Percentiles rank a stretch among this genome's conserved stretches.
Conservation (phyloP, 2,329 filamentous ascomycete genomes). For the Botrytis sinoallii region DNA sequence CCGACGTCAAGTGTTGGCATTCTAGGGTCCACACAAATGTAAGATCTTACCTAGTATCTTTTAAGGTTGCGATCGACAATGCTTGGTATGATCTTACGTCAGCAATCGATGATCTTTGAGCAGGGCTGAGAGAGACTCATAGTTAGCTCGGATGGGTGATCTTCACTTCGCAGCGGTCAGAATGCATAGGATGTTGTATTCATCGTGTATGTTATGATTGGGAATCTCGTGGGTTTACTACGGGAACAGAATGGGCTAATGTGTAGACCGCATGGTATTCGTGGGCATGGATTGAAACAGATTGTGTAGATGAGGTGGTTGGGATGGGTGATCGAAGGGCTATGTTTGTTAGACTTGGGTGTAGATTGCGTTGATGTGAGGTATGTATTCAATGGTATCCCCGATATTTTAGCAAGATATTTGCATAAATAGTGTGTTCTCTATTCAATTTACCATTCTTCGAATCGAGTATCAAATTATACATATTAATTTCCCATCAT, state of each 20-base stretch:
- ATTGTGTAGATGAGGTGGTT: background rate
- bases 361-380: background rate
- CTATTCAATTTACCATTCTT: background rate
- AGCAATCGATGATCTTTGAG: background rate
- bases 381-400: background rate
- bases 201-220: background rate
- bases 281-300: background rate
- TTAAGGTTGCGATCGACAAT: background rate
- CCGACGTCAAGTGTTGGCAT: background rate
- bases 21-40: background rate
- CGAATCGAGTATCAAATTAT: background rate
- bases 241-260: background rate
- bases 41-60: background rate
- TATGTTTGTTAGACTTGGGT: background rate
- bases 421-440: background rate
- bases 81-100: background rate
- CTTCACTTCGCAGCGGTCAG: background rate
- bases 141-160: background rate
- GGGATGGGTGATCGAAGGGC: background rate
- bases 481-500: background rate
- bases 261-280: background rate
- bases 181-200: background rate
- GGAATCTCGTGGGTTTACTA: background rate
- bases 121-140: background rate
- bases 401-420: background rate